phyloP scores from a whole-genome alignment of 2,329 filamentous ascomycete genomes.

The Scytalidium lignicola region DNA sequence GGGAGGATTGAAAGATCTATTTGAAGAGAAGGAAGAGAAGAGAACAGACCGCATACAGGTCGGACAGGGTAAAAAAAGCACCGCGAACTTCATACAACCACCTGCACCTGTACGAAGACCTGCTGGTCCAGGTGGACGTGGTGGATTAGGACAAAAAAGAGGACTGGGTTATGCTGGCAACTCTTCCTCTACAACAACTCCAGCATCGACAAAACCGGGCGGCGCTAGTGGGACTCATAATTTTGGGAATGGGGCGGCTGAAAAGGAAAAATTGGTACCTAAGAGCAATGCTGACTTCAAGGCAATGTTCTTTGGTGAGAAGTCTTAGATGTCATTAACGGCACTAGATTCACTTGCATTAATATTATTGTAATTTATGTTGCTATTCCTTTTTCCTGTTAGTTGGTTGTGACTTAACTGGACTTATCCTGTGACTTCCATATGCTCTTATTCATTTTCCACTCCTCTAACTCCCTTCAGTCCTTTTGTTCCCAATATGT shows the following conservation, averaged over 20 bases:
- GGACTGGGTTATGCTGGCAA: conserved; percentile 25
- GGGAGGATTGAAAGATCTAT: conserved; percentile 50
- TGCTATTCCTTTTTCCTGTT: not conserved
- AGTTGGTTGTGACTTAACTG: not conserved
- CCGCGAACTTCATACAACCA: conserved; percentile 29
- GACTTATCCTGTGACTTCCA: too few relatives aligned
- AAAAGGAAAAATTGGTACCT: conserved; percentile 21
- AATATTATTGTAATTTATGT: not conserved
- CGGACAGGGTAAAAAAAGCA: conserved; percentile 21
- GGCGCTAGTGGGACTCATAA: conserved; percentile 10
- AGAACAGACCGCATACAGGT: conserved; percentile 36
- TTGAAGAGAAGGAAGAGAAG: conserved; percentile 42
- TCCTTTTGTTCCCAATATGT: too few relatives aligned
- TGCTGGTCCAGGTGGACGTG: conserved; percentile 27
- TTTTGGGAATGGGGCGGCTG: conserved; percentile 13
- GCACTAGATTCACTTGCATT: conserved; percentile 4
- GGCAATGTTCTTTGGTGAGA: conserved; percentile 31
- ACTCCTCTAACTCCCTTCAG: too few relatives aligned
- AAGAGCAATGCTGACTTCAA: conserved; percentile 57
- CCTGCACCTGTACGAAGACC: conserved; percentile 27
- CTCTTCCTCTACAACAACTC: not conserved
- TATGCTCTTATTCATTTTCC: too few relatives aligned
- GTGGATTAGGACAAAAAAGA: conserved; percentile 29
- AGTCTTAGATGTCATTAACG: conserved; percentile 1
- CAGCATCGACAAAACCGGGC: not conserved